Evolutionary conservation across 768 basidiomycete genomes (phyloP).

Genomic region (Wakefieldia striispora): DNA sequence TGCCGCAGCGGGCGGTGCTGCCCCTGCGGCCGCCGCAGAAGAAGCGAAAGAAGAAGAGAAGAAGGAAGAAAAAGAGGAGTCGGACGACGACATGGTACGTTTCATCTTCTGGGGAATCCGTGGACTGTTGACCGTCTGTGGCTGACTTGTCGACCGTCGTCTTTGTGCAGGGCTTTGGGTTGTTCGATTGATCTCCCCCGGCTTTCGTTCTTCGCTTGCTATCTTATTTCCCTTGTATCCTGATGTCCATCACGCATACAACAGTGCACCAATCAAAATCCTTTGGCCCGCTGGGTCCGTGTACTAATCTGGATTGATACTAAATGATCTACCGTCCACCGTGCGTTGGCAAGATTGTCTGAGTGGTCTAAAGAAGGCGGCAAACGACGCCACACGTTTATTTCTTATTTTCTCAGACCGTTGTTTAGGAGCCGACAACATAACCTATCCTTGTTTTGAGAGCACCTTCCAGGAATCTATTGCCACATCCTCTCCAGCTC

Average conservation of each 20-base stretch:
- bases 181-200: constrained; percentile 73
- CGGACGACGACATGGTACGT: constrained; percentile 64
- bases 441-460: too few species aligned
- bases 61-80: constrained; percentile 87
- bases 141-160: background rate
- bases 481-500: too few species aligned
- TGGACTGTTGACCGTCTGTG: background rate
- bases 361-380: too few species aligned
- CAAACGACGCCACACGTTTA: too few species aligned
- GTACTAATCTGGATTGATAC: background rate
- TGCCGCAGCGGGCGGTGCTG: constrained; percentile 54
- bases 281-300: constrained; percentile 17
- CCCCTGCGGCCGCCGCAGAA: constrained; percentile 65
- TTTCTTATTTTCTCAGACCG: too few species aligned
- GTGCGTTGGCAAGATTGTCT: too few species aligned
- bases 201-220: constrained; percentile 6
- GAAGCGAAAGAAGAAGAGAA: constrained; percentile 79
- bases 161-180: constrained; percentile 81
- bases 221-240: constrained; percentile 29
- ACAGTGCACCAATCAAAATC: constrained; percentile 25
- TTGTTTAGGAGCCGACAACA: too few species aligned
- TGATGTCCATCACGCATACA: constrained; percentile 14
- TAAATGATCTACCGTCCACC: too few species aligned
- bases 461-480: too few species aligned
- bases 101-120: background rate